Base-by-base conservation (phyloP, 768 basidiomycete species). In the Mycena galericulata region DNA sequence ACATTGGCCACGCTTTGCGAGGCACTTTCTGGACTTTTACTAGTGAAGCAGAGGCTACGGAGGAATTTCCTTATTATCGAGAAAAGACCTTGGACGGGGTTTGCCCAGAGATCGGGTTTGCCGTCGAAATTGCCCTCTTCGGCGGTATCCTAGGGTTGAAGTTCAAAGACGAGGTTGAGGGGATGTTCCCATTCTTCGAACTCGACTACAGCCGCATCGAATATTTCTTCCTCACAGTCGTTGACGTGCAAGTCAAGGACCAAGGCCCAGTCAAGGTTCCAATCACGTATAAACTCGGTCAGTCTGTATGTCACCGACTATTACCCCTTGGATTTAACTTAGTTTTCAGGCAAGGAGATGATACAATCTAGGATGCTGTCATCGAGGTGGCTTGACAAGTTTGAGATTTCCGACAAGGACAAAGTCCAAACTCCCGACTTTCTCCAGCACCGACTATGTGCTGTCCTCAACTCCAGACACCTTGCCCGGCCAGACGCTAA, bases 361-460 rank as follows among this genome's bases (percentile, higher is more conserved):
- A 55, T 55, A 36, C 53, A 22, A 12, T 24, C 53, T 11, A 54
- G 53, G 53, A 54, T 38, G 53, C 2, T 12, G 11, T 55, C 53
- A n/a, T 38, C 53, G 14, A 1, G 11, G 4, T 55, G 53, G 53
- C 53, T 55, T 18, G 51, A 55, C 22, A 11, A 22, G 34, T 55
- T 55, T 22, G 53, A 40, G 24, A 7, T 38, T 15, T 55, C 53
- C 32, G 32, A 24, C 2, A 8, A 38, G 36, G 36, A 38, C 5
- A 26, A 24, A 38, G 38, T 55, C 22, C 34, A 55, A 24, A 55
- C 32, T 3, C 53, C 46, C 8, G 24, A 9, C 53, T 55, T 55
- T 20, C 32, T 55, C 34, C 53, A 26, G 36, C 53, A 55, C 36
- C 53, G 53, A 11, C 53, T 38, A 12, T 55, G 53, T 40, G 53